A percentile compares a stretch with the other conserved stretches of the same genome.
Evolutionary conservation across 2,329 filamentous ascomycete genomes (phyloP).

Genomic region (Alternaria sp.): DNA sequence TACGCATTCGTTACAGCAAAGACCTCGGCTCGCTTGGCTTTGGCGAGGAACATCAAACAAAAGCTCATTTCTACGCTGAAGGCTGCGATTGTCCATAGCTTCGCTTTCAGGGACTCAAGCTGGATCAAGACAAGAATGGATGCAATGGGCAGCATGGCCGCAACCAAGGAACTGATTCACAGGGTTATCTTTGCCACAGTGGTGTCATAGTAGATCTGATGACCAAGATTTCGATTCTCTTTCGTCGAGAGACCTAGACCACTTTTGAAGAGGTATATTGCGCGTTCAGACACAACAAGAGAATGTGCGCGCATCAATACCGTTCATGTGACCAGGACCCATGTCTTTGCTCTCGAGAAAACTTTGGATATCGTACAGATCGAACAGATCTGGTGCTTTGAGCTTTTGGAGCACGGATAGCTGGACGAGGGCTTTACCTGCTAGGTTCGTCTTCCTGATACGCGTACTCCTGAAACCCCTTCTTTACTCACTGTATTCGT

Average conservation of each 20-base stretch:
- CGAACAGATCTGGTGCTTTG: slow-evolving; percentile 6
- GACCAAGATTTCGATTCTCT: background rate
- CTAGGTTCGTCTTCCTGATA: background rate
- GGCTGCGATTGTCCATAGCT: slow-evolving; percentile 28
- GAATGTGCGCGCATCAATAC: slow-evolving; percentile 8
- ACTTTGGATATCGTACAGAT: slow-evolving; percentile 17
- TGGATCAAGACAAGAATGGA: slow-evolving; percentile 29
- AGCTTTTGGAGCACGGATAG: slow-evolving; percentile 7
- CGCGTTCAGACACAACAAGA: slow-evolving; percentile 13
- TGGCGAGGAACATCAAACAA: slow-evolving; percentile 31
- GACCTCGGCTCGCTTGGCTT: slow-evolving; percentile 35
- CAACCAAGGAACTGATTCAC: slow-evolving; percentile 32
- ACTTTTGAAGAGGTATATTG: slow-evolving; percentile 16
- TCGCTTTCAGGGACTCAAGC: slow-evolving; percentile 21
- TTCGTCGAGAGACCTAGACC: slow-evolving; percentile 8
- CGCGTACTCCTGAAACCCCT: background rate
- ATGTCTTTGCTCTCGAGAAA: slow-evolving; percentile 12
- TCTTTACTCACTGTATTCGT: slow-evolving; percentile 12
- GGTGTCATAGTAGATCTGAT: slow-evolving; percentile 7
- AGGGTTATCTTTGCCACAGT: slow-evolving; percentile 17
- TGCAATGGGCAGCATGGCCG: slow-evolving; percentile 33
- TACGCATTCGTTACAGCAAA: slow-evolving; percentile 43
- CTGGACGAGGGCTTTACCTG: slow-evolving; percentile 14
- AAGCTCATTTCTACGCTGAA: slow-evolving; percentile 38
- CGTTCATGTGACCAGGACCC: background rate